Evolutionary conservation across 1,139 yeast species (phyloP).

Genomic region (Sugiyamaella novakii): DNA sequence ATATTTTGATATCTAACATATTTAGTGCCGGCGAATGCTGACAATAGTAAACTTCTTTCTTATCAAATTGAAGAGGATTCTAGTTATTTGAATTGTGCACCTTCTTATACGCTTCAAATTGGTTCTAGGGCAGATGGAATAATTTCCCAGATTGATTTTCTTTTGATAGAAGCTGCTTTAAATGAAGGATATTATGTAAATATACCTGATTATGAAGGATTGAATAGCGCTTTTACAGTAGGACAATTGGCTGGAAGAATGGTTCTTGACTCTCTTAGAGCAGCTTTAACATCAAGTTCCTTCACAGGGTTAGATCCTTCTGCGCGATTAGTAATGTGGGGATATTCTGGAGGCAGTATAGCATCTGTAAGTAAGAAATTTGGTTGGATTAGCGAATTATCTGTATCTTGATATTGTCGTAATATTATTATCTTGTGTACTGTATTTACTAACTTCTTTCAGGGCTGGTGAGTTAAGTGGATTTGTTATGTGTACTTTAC

Average conservation of each 20-base stretch:
- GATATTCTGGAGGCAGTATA: constrained; percentile 40
- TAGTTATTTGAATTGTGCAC: constrained; percentile 35
- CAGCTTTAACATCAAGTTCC: constrained; percentile 26
- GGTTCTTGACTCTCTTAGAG: constrained; percentile 31
- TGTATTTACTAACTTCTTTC: too few relatives aligned
- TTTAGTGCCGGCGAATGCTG: constrained; percentile 30
- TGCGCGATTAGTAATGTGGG: constrained; percentile 30
- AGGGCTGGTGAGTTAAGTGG: constrained; percentile 10
- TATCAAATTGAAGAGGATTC: constrained; percentile 38
- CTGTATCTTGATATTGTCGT: neutral
- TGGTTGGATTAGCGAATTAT: neutral
- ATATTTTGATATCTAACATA: neutral
- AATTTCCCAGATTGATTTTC: constrained; percentile 16
- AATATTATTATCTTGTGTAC: too few relatives aligned
- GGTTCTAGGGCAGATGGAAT: constrained; percentile 11
- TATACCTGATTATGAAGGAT: constrained; percentile 33
- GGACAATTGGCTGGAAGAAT: constrained; percentile 31
- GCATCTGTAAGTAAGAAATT: constrained; percentile 33
- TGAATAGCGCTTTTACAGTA: constrained; percentile 28
- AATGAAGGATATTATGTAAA: constrained; percentile 29
- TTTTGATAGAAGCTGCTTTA: constrained; percentile 23
- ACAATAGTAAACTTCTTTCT: constrained; percentile 32
- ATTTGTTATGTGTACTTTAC: too few relatives aligned
- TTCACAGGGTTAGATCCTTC: constrained; percentile 26
- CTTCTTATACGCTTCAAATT: constrained; percentile 33